Evolutionary conservation across 2,329 filamentous ascomycete genomes (phyloP).

Genomic region (Diplodia scrobiculata): DNA sequence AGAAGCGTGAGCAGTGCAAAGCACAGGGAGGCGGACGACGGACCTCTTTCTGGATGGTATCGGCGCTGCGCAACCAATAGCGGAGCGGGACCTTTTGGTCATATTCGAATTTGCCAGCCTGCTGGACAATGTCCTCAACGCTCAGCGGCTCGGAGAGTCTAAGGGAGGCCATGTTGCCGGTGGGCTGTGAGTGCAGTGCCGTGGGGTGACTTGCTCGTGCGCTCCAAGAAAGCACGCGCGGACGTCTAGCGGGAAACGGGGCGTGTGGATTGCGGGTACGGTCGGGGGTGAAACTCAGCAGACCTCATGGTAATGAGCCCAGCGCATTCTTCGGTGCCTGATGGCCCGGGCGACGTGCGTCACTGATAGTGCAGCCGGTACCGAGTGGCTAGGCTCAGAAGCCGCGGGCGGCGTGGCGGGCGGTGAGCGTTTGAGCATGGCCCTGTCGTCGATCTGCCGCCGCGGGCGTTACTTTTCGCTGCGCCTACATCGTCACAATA

Average conservation of each 20-base stretch:
- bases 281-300: background rate
- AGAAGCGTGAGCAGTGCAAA: constrained; percentile 31
- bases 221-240: background rate
- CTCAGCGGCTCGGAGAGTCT: constrained; percentile 59
- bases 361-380: background rate
- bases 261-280: background rate
- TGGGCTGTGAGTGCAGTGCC: background rate
- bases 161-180: constrained; percentile 12
- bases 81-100: constrained; percentile 74
- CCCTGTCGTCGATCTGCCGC: constrained; percentile 12
- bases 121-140: constrained; percentile 73
- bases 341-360: constrained; percentile 15
- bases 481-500: background rate
- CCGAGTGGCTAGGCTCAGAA: background rate
- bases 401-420: background rate
- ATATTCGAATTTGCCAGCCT: constrained; percentile 80
- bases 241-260: background rate
- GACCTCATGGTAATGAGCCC: constrained; percentile 10
- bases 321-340: constrained; percentile 22
- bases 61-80: constrained; percentile 79
- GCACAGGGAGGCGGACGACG: constrained; percentile 35
- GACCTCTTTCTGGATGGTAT: constrained; percentile 79
- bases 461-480: too few relatives aligned
- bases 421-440: background rate
- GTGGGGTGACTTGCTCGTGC: constrained; percentile 11